A percentile compares a stretch with the other conserved stretches of the same genome.
Evolutionary conservation across 2,329 filamentous ascomycete genomes (phyloP).

Genomic region (Colletotrichum abscissum): DNA sequence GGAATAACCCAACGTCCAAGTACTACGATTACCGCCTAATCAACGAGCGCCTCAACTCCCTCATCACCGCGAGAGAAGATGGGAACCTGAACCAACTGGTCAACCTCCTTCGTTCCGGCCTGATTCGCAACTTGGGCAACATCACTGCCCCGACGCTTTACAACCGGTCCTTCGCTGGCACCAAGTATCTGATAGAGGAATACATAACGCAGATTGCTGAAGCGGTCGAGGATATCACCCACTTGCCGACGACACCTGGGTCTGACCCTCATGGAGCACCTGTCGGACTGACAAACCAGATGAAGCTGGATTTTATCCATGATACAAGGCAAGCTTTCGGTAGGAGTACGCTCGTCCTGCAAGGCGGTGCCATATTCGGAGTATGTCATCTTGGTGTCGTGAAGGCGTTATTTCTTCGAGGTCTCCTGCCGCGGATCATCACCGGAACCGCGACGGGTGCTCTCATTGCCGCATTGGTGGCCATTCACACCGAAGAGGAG

Average conservation of each 20-base stretch:
- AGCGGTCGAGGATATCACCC: constrained; percentile 80
- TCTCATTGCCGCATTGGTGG: constrained; percentile 87
- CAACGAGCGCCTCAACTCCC: constrained; percentile 77
- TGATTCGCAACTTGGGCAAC: constrained; percentile 89
- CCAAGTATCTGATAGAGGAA: constrained; percentile 90
- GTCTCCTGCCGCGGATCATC: constrained; percentile 88
- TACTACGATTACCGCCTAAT: constrained; percentile 91
- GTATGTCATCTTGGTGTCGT: constrained; percentile 91
- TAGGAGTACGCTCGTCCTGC: constrained; percentile 84
- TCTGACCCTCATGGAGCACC: constrained; percentile 47
- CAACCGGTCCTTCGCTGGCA: constrained; percentile 87
- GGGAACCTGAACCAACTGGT: constrained; percentile 80
- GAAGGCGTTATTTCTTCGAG: constrained; percentile 84
- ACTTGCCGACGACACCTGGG: constrained; percentile 67
- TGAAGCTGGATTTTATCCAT: constrained; percentile 87
- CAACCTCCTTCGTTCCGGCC: constrained; percentile 82
- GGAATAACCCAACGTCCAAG: constrained; percentile 82
- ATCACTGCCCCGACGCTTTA: constrained; percentile 86
- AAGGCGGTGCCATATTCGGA: constrained; percentile 92
- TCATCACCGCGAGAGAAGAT: constrained; percentile 75
- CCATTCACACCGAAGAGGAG: constrained; percentile 88
- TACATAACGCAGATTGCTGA: constrained; percentile 88
- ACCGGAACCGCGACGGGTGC: constrained; percentile 92
- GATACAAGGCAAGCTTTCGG: constrained; percentile 91
- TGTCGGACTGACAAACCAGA: constrained; percentile 72